Evolutionary conservation across 176 grass and related monocot species (phyloP).

Genomic region (Cenchrus americanus): DNA sequence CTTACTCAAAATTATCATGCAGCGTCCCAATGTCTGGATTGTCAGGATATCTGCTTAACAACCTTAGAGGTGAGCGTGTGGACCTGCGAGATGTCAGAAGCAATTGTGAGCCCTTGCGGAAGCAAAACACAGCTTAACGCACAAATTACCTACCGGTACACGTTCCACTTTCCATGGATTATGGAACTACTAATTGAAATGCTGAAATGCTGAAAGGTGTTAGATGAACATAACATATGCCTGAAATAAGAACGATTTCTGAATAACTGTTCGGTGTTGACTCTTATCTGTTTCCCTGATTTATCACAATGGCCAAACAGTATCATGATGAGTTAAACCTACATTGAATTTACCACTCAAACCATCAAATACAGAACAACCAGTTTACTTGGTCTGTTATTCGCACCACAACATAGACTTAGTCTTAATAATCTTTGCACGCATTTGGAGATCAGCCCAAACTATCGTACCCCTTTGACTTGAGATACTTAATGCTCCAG

Average conservation of each 20-base stretch:
- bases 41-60: constrained; percentile 54
- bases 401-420: no score
- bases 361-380: background rate
- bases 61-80: constrained; percentile 57
- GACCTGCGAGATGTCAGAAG: constrained; percentile 53
- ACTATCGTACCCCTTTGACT: background rate
- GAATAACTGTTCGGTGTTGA: background rate
- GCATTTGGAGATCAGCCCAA: constrained; percentile 1
- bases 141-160: constrained; percentile 62
- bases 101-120: background rate
- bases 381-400: background rate
- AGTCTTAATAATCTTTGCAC: background rate
- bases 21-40: constrained; percentile 71
- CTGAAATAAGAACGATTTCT: background rate
- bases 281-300: background rate
- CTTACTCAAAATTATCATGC: constrained; percentile 87
- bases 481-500: background rate
- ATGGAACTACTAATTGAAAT: no score
- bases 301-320: background rate
- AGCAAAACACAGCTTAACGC: background rate
- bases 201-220: background rate
- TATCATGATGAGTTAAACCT: background rate
- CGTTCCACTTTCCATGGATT: constrained; percentile 90
- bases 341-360: background rate
- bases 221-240: background rate